A percentile compares a stretch with the other conserved stretches of the same genome.
Conservation (phyloP, 345 rosid species). For the Corchorus capsularis region DNA sequence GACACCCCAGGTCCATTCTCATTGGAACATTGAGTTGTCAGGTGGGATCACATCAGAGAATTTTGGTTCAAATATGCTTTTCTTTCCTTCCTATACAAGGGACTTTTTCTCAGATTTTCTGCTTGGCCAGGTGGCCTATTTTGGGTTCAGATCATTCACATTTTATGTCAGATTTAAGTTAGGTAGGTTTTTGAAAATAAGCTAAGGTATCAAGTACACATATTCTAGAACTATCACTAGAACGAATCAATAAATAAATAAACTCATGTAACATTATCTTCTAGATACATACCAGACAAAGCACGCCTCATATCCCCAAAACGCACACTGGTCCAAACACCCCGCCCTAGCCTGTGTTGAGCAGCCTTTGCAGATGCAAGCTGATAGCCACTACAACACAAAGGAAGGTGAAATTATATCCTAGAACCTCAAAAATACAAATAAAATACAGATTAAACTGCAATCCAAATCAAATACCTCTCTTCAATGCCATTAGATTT, state of each 20-base stretch:
- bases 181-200: too few relatives aligned
- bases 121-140: background rate
- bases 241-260: background rate
- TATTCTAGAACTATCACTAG: background rate
- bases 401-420: background rate
- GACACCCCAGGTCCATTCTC: too few relatives aligned
- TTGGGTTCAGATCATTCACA: background rate
- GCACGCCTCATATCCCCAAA: slow-evolving; percentile 68
- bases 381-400: slow-evolving; percentile 44
- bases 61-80: background rate
- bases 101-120: background rate
- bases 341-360: slow-evolving; percentile 56
- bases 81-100: background rate
- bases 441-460: slow-evolving; percentile 12
- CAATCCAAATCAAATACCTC: slow-evolving; percentile 35
- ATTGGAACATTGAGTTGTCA: background rate
- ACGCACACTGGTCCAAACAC: slow-evolving; percentile 53
- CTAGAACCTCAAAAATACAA: background rate
- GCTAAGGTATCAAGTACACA: background rate
- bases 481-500: slow-evolving; percentile 35
- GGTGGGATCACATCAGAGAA: background rate
- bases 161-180: background rate
- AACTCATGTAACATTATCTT: slow-evolving; percentile 6
- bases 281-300: slow-evolving; percentile 45
- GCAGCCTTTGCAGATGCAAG: slow-evolving; percentile 65